Base-by-base conservation (phyloP, 108 stramenopile species). In the Nannochloropsis salina region DNA sequence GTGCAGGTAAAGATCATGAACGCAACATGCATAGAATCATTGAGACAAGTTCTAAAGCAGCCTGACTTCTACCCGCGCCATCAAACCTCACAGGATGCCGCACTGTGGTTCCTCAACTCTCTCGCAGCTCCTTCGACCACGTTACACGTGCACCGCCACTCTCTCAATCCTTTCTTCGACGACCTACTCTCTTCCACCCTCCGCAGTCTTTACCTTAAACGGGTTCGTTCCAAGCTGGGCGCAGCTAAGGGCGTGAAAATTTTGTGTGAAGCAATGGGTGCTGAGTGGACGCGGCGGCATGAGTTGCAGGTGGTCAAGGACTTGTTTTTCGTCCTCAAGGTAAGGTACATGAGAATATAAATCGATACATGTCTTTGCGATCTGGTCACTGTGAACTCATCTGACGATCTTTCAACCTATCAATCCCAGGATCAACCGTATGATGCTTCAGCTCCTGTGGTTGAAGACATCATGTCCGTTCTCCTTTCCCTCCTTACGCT, bases 401-500 rank as follows among this genome's bases (percentile, higher is more conserved):
- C 31, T 31, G 31, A 31, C 31, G 0, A 31, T 31, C 31, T 31
- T 31, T 31, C 31, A 31, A 31, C 31, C 31, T 31, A 31, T 31
- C 31, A 31, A 31, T 31, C 31, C 31, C n/a, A 74, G 61, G 61
- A 74, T 74, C 61, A 74, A 74, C 61, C 61, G 6, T n/a, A 74
- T n/a, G 61, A 74, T n/a, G 61, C 61, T 6, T 74, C 61, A n/a
- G 61, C 61, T 3, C 61, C 61, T n/a, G 61, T 74, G 6, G n/a
- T n/a, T 74, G 61, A 74, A 6, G 61, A 74, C 8, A 74, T 74
- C n/a, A 15, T 74, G 1, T 74, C 61, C 3, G n/a, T n/a, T 15
- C 61, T 74, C 61, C 61, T 74, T 2, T 74, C 61, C 61, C 61
- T 74, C 61, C 61, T 74, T n/a, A 74, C 61, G 6, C 61, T 74